Evolutionary conservation across 371 early-diverging fungal species (phyloP).

Genomic region (Modicella reniformis): DNA sequence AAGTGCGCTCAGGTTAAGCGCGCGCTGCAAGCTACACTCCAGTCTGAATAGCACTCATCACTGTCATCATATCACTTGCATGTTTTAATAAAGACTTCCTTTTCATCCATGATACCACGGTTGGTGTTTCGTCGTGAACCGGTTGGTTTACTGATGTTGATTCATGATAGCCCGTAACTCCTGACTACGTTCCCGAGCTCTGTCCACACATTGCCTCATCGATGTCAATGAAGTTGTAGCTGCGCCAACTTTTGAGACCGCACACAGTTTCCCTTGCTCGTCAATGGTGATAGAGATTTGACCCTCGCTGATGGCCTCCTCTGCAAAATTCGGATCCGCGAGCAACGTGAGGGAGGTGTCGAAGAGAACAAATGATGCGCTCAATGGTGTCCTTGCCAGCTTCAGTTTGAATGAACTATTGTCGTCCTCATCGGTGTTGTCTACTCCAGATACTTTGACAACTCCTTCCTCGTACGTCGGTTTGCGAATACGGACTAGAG

Average conservation of each 20-base stretch:
- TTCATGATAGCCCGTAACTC: conserved; percentile 50
- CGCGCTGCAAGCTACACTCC: conserved; percentile 54
- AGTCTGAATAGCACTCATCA: conserved; percentile 27
- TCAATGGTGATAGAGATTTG: conserved; percentile 72
- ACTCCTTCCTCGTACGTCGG: conserved; percentile 69
- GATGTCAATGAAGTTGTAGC: conserved; percentile 52
- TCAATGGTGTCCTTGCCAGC: conserved; percentile 65
- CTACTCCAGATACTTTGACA: conserved; percentile 63
- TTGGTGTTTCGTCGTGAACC: too few relatives aligned
- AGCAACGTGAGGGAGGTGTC: conserved; percentile 64
- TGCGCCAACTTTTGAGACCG: conserved; percentile 68
- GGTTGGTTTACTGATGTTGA: conserved; percentile 14
- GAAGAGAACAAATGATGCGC: conserved; percentile 77
- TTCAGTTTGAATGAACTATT: conserved; percentile 58
- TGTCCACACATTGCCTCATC: conserved; percentile 58
- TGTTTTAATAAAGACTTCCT: conserved; percentile 22
- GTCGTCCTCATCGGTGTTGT: conserved; percentile 15
- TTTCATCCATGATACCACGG: not conserved
- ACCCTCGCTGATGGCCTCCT: conserved; percentile 71
- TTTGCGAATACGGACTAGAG: conserved; percentile 72
- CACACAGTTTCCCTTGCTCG: conserved; percentile 61
- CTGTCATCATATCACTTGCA: conserved; percentile 1
- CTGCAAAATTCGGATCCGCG: conserved; percentile 81
- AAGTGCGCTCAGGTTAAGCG: conserved; percentile 78
- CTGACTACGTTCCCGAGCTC: conserved; percentile 58